Base-by-base conservation (phyloP, 371 early-diverging fungal genomes). In the Mortierella sp. region DNA sequence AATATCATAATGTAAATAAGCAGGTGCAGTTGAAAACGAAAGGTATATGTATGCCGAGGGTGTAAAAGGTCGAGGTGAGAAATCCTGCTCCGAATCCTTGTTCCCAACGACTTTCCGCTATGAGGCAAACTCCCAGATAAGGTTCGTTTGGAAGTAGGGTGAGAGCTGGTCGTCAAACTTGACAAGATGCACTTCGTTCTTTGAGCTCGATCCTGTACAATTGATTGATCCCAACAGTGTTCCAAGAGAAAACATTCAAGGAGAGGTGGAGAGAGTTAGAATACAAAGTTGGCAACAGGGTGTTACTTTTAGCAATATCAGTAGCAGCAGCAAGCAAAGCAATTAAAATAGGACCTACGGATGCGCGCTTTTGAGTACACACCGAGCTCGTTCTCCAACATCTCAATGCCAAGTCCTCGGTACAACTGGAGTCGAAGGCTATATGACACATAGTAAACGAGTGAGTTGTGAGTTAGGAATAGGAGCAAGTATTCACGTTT, bases 51-150 rank as follows among this genome's bases (percentile, higher is more conserved):
- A 61, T 34, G 61, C 37, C 61, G 21, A 31, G 61, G 13, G 26
- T 61, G 34, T 31, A 6, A 59, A 28, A 34, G 11, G 61, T 31
- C 8, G 19, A 61, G 5, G 34, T 26, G 5, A 19, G 34, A 19
- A 19, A 9, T 37, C 40, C 43, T 67, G 13, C 24, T 28, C 1
- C 21, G 10, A 37, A 67, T 34, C 13, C 31, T 19, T 51, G 31
- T 26, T 28, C 50, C 50, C 11, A 50, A 14, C 6, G 26, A n/a
- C 26, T 13, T 4, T 37, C 21, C 8, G 31, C 54, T 71, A 74
- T 14, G 86, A 85, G 6, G 86, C 86, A 78, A 85, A 79, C 48
- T 85, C 86, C 86, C 86, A 85, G 54, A 85, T 76, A 46, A 85
- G 79, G 59, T 85, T 85, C 6, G 86, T 85, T 51, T 81, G 82